Conservation (phyloP, 176 grass and related monocot genomes). For the Melocanna baccifera region DNA sequence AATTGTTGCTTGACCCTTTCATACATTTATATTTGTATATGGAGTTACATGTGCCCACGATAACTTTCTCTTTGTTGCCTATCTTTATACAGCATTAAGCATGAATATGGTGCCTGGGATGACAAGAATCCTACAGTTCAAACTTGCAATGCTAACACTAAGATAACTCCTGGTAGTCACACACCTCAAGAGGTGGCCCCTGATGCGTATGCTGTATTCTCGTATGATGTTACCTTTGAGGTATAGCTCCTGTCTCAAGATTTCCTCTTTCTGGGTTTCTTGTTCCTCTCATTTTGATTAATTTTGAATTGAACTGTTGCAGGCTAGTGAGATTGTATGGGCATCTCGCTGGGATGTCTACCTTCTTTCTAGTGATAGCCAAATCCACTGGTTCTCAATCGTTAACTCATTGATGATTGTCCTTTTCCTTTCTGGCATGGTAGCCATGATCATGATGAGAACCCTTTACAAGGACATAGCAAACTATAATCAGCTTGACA, state of each 20-base stretch:
- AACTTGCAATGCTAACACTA: constrained; percentile 62
- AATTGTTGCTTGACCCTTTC: not conserved
- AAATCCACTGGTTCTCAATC: constrained; percentile 83
- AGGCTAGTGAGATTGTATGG: constrained; percentile 66
- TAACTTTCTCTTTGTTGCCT: constrained; percentile 10
- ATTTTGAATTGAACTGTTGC: constrained; percentile 17
- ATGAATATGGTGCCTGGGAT: constrained; percentile 66
- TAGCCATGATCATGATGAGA: constrained; percentile 92
- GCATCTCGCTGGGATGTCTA: constrained; percentile 83
- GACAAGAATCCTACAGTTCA: constrained; percentile 59
- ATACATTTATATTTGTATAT: not conserved
- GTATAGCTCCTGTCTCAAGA: constrained; percentile 36
- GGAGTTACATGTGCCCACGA: not conserved
- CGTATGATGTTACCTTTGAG: constrained; percentile 77
- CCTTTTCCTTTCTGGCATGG: constrained; percentile 74
- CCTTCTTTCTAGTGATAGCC: constrained; percentile 74
- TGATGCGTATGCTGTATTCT: constrained; percentile 61
- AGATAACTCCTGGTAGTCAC: constrained; percentile 68
- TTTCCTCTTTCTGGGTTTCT: not conserved
- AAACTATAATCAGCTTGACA: constrained; percentile 73
- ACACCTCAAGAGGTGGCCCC: constrained; percentile 59
- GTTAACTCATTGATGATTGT: constrained; percentile 83
- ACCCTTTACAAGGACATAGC: constrained; percentile 83
- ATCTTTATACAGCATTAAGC: constrained; percentile 56
- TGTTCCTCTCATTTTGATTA: constrained; percentile 8